A percentile compares a stretch with the other conserved stretches of the same genome.
phyloP scores from a whole-genome alignment of 805 yeast species.

The Saturnispora quitensis region DNA sequence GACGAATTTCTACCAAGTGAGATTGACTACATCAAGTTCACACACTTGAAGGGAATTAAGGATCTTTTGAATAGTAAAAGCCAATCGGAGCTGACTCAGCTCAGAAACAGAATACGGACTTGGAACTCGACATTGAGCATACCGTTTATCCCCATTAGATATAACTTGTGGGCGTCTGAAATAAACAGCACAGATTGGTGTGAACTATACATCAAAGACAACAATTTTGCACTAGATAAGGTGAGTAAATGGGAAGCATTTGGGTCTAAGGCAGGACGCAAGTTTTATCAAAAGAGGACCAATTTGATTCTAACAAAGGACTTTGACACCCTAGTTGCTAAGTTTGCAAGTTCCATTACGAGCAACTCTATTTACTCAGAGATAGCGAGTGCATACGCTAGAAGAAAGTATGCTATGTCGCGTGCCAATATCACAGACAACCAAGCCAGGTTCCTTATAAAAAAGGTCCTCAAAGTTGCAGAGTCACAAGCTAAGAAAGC shows the following conservation, averaged over 20 bases:
- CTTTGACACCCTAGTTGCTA: background rate
- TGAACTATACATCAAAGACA: constrained; percentile 11
- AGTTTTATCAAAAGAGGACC: background rate
- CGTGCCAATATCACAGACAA: background rate
- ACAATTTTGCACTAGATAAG: constrained; percentile 2
- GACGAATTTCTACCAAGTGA: constrained; percentile 15
- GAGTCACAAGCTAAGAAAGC: constrained; percentile 15
- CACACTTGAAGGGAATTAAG: constrained; percentile 22
- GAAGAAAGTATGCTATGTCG: constrained; percentile 1
- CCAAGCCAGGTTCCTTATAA: constrained; percentile 8
- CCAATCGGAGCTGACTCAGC: background rate
- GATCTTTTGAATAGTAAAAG: constrained; percentile 15
- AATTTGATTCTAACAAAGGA: constrained; percentile 1
- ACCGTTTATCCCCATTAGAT: constrained; percentile 7
- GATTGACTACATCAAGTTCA: constrained; percentile 22
- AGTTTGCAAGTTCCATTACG: background rate
- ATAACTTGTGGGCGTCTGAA: constrained; percentile 3
- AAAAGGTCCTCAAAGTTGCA: constrained; percentile 14
- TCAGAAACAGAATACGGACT: background rate
- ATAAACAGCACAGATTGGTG: constrained; percentile 4
- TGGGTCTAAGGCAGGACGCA: background rate
- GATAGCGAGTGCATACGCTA: background rate
- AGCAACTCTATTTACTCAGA: background rate
- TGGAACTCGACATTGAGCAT: constrained; percentile 10
- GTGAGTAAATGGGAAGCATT: background rate